Conservation (phyloP, 805 yeast genomes). For the Priceomyces fermenticarens region DNA sequence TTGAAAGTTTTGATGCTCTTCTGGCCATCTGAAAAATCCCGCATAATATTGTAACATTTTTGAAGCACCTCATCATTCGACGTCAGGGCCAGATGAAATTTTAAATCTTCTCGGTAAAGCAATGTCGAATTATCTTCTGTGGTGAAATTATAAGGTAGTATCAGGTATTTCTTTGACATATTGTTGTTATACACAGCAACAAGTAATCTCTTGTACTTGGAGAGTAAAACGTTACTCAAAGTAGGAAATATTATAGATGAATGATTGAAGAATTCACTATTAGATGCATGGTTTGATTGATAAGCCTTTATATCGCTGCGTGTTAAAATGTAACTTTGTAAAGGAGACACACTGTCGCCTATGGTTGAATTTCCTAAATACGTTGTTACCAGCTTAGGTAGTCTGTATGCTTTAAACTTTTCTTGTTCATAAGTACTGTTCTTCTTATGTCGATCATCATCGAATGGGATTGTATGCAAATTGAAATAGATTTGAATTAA, state of each 20-base stretch:
- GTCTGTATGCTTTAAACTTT: not conserved
- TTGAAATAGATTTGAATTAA: conserved; percentile 28
- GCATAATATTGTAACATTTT: conserved; percentile 9
- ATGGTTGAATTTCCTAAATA: conserved; percentile 28
- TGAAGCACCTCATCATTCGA: conserved; percentile 3
- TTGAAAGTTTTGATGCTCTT: conserved; percentile 8
- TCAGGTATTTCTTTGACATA: conserved; percentile 10
- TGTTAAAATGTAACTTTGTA: conserved; percentile 21
- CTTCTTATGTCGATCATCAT: no score
- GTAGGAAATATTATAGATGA: conserved; percentile 23
- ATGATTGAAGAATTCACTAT: conserved; percentile 17
- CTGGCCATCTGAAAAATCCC: conserved; percentile 1
- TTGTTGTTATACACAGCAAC: conserved; percentile 22
- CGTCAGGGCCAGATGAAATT: not conserved
- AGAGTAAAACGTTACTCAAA: conserved; percentile 22
- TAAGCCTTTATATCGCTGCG: conserved; percentile 20
- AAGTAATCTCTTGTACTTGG: conserved; percentile 25
- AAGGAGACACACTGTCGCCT: conserved; percentile 16
- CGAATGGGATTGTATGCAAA: conserved; percentile 16
- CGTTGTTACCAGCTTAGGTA: conserved; percentile 6
- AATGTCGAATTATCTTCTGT: conserved; percentile 17
- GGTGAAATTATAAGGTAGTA: conserved; percentile 19
- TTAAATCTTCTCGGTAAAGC: conserved; percentile 8
- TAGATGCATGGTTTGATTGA: not conserved
- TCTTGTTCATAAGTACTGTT: no score